Conservation (phyloP, 108 stramenopile genomes). For the Cylindrotheca fusiformis region DNA sequence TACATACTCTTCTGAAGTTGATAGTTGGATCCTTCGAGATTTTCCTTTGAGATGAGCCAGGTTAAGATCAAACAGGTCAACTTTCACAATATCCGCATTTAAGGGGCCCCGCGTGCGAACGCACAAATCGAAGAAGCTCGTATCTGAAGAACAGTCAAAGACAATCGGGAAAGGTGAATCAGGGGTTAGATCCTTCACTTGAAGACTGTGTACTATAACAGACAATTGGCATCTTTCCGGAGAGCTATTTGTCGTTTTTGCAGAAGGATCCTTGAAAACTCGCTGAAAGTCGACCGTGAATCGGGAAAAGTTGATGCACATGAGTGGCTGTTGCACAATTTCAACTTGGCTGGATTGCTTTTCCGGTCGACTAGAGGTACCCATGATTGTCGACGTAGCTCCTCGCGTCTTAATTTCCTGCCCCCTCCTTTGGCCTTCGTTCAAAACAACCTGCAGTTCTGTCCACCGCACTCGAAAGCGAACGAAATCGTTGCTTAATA, state of each 20-base stretch:
- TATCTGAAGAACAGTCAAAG: constrained; percentile 62
- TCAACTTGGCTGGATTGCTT: background rate
- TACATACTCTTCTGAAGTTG: constrained; percentile 83
- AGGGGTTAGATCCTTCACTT: constrained; percentile 70
- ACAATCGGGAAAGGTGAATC: constrained; percentile 59
- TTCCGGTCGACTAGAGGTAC: no score
- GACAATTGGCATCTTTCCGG: constrained; percentile 74
- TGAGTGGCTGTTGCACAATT: constrained; percentile 12
- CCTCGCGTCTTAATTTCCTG: background rate
- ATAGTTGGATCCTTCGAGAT: constrained; percentile 58
- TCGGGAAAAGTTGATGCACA: constrained; percentile 55
- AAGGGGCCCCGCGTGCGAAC: constrained; percentile 68
- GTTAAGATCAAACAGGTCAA: constrained; percentile 78
- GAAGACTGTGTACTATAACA: constrained; percentile 65
- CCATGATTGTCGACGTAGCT: no score
- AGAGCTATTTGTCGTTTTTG: constrained; percentile 19
- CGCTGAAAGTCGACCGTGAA: constrained; percentile 85
- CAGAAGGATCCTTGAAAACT: constrained; percentile 64
- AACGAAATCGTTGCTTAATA: constrained; percentile 64
- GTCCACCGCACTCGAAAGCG: constrained; percentile 78
- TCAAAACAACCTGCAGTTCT: constrained; percentile 69
- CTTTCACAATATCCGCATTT: constrained; percentile 64
- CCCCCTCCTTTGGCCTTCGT: constrained; percentile 30
- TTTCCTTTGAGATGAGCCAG: constrained; percentile 66
- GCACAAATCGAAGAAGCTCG: constrained; percentile 77